Base-by-base conservation (phyloP, 305 asterid species). In the Lippia alba region DNA sequence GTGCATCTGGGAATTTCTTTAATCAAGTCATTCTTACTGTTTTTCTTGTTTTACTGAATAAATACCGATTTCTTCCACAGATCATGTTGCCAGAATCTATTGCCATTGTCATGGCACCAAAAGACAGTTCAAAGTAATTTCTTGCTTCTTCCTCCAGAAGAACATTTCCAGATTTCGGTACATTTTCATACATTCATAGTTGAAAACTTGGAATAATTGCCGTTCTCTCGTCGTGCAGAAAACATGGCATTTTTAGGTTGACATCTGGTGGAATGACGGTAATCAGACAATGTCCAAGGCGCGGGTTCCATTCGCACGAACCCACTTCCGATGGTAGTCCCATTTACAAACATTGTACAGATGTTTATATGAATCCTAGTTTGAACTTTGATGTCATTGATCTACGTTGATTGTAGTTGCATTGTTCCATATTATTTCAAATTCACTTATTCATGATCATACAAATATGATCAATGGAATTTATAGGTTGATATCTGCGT, bases 71-170 rank as follows among this genome's bases (percentile, higher is more conserved):
- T 61, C 50, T 67, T 83, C 8, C 65, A 61, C 95, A 91, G 99
- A 86, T 94, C 61, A 94, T 94, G 99, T 79, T 94, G 78, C 97
- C 99, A 5, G 99, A 94, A 89, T 75, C 97, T n/a, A 87, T 91
- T 78, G 99, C 99, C 56, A 94, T 94, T 70, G 99, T 94, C 81
- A 88, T 94, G 99, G 99, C 99, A 66, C 99, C 97, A 12, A 86
- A 77, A 71, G 99, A 94, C 80, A 67, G 82, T 75, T 91, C 96
- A 44, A 89, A 84, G 99, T 94, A 61, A 71, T 49, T 24, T 71
- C 16, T 53, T 61, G 46, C 15, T 19, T 40, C 48, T 30, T 54
- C 8, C 8, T 46, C 19, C 19, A 2, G 17, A 41, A 14, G 19
- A 19, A 53, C 46, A 53, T 62, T 39, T n/a, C 54, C 46, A 9